Evolutionary conservation across 2,329 filamentous ascomycete genomes (phyloP).

Genomic region (Alternaria sp.): DNA sequence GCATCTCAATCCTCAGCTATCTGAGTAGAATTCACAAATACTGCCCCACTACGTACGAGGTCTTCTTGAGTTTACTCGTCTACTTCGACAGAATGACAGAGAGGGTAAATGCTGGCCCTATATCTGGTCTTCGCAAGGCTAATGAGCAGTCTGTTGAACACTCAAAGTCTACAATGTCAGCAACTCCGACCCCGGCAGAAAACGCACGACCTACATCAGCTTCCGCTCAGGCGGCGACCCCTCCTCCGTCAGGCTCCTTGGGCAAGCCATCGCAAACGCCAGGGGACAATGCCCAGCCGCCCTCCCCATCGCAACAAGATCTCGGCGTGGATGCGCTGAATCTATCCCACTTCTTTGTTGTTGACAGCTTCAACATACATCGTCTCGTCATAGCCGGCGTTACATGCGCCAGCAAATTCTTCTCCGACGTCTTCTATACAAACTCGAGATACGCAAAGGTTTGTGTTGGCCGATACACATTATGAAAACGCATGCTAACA

Average conservation of each 20-base stretch:
- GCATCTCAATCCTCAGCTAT: slow-evolving; percentile 96
- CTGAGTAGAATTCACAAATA: slow-evolving; percentile 97
- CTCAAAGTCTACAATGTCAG: slow-evolving; percentile 35
- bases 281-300: slow-evolving; percentile 37
- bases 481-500: slow-evolving; percentile 12
- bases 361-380: slow-evolving; percentile 99
- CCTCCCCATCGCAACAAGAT: slow-evolving; percentile 47
- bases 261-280: slow-evolving; percentile 48
- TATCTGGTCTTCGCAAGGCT: slow-evolving; percentile 65
- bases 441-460: slow-evolving; percentile 99
- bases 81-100: slow-evolving; percentile 99
- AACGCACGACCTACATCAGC: slow-evolving; percentile 31
- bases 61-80: slow-evolving; percentile 91
- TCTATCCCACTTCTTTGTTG: slow-evolving; percentile 81
- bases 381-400: slow-evolving; percentile 95
- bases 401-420: slow-evolving; percentile 99
- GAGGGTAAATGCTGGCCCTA: slow-evolving; percentile 81
- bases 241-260: slow-evolving; percentile 57
- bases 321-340: slow-evolving; percentile 57
- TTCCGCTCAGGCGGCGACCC: slow-evolving; percentile 54
- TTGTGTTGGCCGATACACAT: slow-evolving; percentile 39
- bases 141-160: slow-evolving; percentile 56
- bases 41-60: slow-evolving; percentile 97
- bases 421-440: slow-evolving; percentile 98
- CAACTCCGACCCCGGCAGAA: slow-evolving; percentile 37